phyloP scores from a whole-genome alignment of 352 stramenopile species.

The Proteromonas lacertae region DNA sequence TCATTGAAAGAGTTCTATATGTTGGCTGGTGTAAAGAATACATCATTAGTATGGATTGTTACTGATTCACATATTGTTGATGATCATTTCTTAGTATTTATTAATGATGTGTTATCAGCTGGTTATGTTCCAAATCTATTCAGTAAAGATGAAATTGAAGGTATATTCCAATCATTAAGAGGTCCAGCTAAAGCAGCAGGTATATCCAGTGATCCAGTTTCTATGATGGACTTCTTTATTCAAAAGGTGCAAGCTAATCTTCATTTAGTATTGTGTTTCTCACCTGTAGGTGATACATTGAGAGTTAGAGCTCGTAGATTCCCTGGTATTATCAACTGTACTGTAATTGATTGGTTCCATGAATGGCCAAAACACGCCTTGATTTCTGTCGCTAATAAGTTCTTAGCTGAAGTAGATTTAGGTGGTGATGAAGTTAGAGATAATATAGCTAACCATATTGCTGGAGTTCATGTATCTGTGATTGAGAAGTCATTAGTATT shows the following conservation, averaged over 20 bases:
- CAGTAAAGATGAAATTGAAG: constrained; percentile 36
- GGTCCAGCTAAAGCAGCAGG: constrained; percentile 20
- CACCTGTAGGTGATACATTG: constrained; percentile 31
- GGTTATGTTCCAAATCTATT: constrained; percentile 43
- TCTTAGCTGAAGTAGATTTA: constrained; percentile 22
- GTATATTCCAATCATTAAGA: constrained; percentile 35
- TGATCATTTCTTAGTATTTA: constrained; percentile 39
- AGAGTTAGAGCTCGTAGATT: constrained; percentile 37
- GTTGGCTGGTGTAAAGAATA: constrained; percentile 52
- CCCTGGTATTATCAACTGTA: constrained; percentile 36
- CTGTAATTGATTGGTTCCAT: constrained; percentile 50
- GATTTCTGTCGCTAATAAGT: constrained; percentile 33
- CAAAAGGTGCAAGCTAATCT: constrained; percentile 36
- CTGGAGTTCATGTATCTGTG: constrained; percentile 21
- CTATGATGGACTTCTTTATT: constrained; percentile 40
- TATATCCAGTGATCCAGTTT: constrained; percentile 26
- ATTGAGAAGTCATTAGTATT: constrained; percentile 60
- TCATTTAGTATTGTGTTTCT: constrained; percentile 41
- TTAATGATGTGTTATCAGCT: constrained; percentile 39
- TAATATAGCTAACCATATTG: constrained; percentile 25
- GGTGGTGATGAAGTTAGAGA: constrained; percentile 24
- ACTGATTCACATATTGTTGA: constrained; percentile 74
- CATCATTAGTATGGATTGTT: constrained; percentile 75
- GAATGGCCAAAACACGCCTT: constrained; percentile 44
- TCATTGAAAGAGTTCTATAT: constrained; percentile 80